Conservation (phyloP, 768 basidiomycete species). For the Chlorophyllum brunneum region DNA sequence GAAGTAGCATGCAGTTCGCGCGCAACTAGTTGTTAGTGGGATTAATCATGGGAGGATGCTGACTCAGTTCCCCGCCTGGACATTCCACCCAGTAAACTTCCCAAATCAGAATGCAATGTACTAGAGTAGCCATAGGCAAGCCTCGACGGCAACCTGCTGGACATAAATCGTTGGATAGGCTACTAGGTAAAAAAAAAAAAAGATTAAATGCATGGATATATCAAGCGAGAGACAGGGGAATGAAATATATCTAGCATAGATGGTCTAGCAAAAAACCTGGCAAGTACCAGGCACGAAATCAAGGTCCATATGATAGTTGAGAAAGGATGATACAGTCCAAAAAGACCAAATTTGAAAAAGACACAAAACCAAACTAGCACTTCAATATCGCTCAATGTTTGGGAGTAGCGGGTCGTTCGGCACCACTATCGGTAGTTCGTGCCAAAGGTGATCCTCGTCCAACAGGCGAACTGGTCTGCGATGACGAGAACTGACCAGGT, state of each 20-base stretch:
- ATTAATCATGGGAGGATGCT: neutral
- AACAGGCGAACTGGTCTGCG: slow-evolving; percentile 49
- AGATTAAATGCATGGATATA: neutral
- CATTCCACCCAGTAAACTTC: too few species aligned
- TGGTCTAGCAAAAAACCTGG: slow-evolving; percentile 13
- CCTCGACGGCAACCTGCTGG: too few species aligned
- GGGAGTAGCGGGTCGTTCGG: slow-evolving; percentile 34
- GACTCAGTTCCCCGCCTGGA: neutral
- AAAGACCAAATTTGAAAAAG: neutral
- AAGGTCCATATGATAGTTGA: neutral
- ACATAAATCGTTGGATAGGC: too few species aligned
- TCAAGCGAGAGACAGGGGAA: neutral
- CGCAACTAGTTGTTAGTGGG: neutral
- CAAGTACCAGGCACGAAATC: too few species aligned
- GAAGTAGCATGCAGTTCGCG: neutral
- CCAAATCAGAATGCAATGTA: too few species aligned
- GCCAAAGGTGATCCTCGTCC: slow-evolving; percentile 52
- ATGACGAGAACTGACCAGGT: slow-evolving; percentile 31
- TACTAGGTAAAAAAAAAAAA: neutral
- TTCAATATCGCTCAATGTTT: slow-evolving; percentile 16
- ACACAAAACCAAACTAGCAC: neutral
- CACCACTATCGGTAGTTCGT: slow-evolving; percentile 25
- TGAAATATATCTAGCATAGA: slow-evolving; percentile 18
- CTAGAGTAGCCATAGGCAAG: too few species aligned
- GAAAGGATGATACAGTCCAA: neutral